Conservation (phyloP, 768 basidiomycete genomes). For the Collybia nuda region DNA sequence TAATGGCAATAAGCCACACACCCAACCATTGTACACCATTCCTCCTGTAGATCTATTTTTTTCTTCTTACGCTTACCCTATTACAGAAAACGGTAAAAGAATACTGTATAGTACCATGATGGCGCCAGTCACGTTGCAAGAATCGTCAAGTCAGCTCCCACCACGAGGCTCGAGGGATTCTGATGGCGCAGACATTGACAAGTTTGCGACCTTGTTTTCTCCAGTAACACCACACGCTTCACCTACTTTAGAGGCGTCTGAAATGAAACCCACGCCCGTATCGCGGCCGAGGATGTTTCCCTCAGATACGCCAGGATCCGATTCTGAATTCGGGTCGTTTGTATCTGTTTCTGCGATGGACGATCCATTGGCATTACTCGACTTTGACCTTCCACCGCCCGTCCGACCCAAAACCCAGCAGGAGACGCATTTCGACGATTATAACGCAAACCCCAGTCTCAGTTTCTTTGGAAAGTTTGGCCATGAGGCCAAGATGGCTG, state of each 20-base stretch:
- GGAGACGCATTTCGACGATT: neutral
- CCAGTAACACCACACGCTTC: conserved; percentile 32
- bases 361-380: conserved; percentile 38
- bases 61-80: too few species aligned
- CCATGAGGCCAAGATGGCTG: conserved; percentile 52
- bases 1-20: too few species aligned
- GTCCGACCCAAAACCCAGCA: neutral
- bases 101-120: too few species aligned
- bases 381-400: neutral
- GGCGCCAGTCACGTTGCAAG: too few species aligned
- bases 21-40: too few species aligned
- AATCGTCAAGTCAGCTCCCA: too few species aligned
- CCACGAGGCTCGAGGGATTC: too few species aligned
- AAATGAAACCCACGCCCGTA: neutral
- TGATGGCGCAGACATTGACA: conserved; percentile 25
- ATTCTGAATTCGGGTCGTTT: conserved; percentile 57
- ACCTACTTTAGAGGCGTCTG: conserved; percentile 10
- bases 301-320: conserved; percentile 14
- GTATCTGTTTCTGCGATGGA: conserved; percentile 51
- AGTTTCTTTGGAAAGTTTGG: conserved; percentile 64
- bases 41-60: too few species aligned
- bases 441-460: conserved; percentile 29
- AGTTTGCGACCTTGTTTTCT: conserved; percentile 36
- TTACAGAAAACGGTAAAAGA: too few species aligned
- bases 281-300: conserved; percentile 3